Base-by-base conservation (phyloP, 2,329 filamentous ascomycete species). In the Grosmannia huntii region DNA sequence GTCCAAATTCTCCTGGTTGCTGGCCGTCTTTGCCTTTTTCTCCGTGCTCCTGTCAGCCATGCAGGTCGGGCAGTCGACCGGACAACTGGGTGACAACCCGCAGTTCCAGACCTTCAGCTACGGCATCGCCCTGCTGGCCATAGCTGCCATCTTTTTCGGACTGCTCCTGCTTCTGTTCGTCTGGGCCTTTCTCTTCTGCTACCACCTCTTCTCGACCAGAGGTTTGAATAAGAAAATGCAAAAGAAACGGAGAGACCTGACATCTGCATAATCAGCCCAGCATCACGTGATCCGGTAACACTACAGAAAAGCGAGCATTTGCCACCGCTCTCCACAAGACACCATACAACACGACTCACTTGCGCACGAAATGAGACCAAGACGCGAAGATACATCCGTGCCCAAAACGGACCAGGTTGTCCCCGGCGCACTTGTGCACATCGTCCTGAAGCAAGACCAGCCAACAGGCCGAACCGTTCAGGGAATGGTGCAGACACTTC, bases 381-480 rank as follows among this genome's bases (percentile, higher is more conserved):
- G 51, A 36, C 11, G n/a, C 11, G 33, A 27, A 3, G 9, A 41
- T 7, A 44, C n/a, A n/a, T 23, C 11, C 2, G 62, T 64, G 16
- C 62, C 62, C 3, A 58, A 53, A 1, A 50, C 55, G 1, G 5
- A 57, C 4, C 60, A 83, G 62, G 83, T 89, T 33, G 62, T 79
- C 5, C 76, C 78, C 0, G 87, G 86, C 41, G 80, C 83, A 4
- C 62, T 67, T 4, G 88, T 91, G 57, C 86, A 84, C 54, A 88
- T 92, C 58, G 76, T 91, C 1, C 76, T 90, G 36, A 92, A 92
- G 66, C 76, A 79, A 61, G 87, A 92, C 69, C 88, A 92, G 68
- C 80, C 80, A 1, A 90, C 86, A 0, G 88, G 87, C 7, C 78
- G 79, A 52, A 83, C 89, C 64, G 87, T 89, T 1, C 73, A 76